Percentiles rank a stretch among this genome's conserved stretches.
phyloP scores from a whole-genome alignment of 148 eudicot species.

The Diospyros lotus region DNA sequence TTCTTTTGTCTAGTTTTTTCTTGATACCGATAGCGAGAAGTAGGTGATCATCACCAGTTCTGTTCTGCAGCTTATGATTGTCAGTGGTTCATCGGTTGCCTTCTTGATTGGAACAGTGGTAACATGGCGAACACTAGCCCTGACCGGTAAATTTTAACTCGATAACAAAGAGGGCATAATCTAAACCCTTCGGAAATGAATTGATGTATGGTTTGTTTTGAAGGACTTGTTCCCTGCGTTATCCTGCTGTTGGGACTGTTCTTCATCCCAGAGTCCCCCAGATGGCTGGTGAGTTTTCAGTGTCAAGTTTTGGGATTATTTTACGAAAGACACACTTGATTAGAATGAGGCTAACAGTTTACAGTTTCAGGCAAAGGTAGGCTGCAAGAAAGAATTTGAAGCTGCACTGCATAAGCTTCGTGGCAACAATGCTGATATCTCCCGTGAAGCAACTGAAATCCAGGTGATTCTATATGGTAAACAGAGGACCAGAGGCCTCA shows the following conservation, averaged over 20 bases:
- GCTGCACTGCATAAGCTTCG: conserved; percentile 49
- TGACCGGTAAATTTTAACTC: conserved; percentile 40
- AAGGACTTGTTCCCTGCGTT: conserved; percentile 66
- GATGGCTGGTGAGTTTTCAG: conserved; percentile 69
- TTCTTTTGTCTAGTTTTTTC: neutral
- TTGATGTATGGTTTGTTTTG: conserved; percentile 10
- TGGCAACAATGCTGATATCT: conserved; percentile 59
- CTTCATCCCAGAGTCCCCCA: conserved; percentile 87
- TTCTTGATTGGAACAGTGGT: conserved; percentile 56
- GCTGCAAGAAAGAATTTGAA: conserved; percentile 55
- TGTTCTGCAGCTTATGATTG: conserved; percentile 70
- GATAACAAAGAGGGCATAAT: neutral
- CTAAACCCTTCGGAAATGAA: neutral
- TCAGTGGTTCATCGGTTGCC: conserved; percentile 51
- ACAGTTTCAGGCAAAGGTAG: conserved; percentile 52
- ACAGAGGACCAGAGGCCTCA: neutral
- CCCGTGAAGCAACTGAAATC: conserved; percentile 59
- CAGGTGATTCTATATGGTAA: conserved; percentile 24
- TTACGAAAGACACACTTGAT: neutral
- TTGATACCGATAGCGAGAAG: too few species aligned
- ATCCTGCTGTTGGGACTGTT: conserved; percentile 55
- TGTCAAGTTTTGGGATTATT: neutral
- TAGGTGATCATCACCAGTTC: too few species aligned
- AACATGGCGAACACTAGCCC: conserved; percentile 72
- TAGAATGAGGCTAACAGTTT: neutral